Evolutionary conservation across 2,329 filamentous ascomycete species (phyloP), one percentile per base, ranked within the genome.

Genomic region (Aspergillus novoparasiticus): DNA sequence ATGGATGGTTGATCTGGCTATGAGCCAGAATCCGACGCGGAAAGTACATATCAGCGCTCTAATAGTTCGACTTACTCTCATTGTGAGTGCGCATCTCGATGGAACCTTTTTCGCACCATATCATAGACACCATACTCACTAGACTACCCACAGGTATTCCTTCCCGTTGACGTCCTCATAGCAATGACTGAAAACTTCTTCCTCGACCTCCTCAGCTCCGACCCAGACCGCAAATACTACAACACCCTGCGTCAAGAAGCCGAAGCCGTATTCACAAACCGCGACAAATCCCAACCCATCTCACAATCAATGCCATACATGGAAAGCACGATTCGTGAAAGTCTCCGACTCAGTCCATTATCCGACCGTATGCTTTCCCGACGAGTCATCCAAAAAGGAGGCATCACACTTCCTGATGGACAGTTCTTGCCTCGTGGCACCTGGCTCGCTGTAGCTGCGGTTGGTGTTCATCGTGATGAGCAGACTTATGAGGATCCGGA

Each of bases 61-160:
- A 1, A 14, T 51, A 4, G 48, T 51, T 14, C 48, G 48, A 6
- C 28, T 51, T 5, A 34, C 48, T 9, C 48, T 51, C 3, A 51
- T 51, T 4, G 48, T 51, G 2, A n/a, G 48, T 16, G 6, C 8
- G 10, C 11, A 19, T 30, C 9, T 6, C 28, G 1, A 8, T 3
- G 0, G 3, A 2, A 9, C 5, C 1, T 10, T 4, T 9, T 4
- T 19, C 6, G 5, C 26, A 26, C 1, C 1, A 28, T 9, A 19
- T 9, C 12, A 19, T 6, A 8, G 10, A 28, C 1, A 4, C 5
- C 28, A 11, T 4, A 10, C 14, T 51, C 21, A 34, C 28, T 19
- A 3, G 0, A 3, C 9, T 1, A 6, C 16, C 4, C 16, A 12
- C 16, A 51, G 48, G 16, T 16, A 2, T 51, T 51, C 48, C 28